These are phyloP conservation scores for Cutaneotrichosporon sp. DNA, from an alignment of 1,284 basidiomycete genomes.

Conservation along the genomic window DNA sequence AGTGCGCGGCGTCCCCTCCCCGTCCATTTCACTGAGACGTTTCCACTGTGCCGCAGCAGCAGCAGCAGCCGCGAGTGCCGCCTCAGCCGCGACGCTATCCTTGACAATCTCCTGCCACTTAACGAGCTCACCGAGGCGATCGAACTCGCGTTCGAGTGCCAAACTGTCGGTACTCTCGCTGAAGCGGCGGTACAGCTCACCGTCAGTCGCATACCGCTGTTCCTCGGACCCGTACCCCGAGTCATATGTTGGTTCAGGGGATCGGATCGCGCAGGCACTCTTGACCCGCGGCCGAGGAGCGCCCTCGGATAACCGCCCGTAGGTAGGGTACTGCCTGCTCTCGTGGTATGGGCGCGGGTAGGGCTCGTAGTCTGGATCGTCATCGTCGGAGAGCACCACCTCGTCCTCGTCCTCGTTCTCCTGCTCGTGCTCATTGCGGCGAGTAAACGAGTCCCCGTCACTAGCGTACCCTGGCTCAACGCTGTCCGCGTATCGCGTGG, in stretches of 20 bases:
- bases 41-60: neutral
- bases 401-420: conserved; percentile 1
- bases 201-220: neutral
- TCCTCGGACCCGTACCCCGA: conserved; percentile 1
- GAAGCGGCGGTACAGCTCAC: neutral
- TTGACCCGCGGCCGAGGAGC: neutral
- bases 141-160: neutral
- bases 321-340: neutral
- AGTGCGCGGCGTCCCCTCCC: neutral
- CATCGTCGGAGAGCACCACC: neutral
- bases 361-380: conserved; percentile 7
- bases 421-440: neutral
- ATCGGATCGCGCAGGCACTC: neutral
- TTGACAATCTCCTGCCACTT: conserved; percentile 10
- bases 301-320: neutral
- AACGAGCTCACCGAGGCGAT: neutral
- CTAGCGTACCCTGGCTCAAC: neutral
- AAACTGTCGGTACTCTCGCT: neutral
- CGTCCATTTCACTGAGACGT: neutral
- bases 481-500: neutral
- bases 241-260: neutral
- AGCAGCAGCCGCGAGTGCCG: neutral
- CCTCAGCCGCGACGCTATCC: conserved; percentile 5
- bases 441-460: neutral
- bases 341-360: conserved; percentile 3